Evolutionary conservation across 805 yeast species (phyloP).

Genomic region (Myxozyma monticola): DNA sequence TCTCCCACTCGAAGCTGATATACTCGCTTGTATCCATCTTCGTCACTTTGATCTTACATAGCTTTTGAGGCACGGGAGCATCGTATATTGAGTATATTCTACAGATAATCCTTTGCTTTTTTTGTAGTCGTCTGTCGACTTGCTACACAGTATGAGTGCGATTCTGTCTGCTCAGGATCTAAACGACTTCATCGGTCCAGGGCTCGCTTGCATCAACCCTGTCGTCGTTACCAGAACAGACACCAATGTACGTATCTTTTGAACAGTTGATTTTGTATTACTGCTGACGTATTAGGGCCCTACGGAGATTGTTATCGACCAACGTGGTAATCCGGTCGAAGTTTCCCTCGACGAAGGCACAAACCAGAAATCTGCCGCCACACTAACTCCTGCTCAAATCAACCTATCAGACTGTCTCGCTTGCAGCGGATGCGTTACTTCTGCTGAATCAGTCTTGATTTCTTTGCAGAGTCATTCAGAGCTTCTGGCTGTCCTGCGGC

Average conservation of each 20-base stretch:
- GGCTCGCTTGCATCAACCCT: constrained; percentile 92
- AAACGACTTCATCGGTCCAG: constrained; percentile 92
- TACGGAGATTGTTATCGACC: constrained; percentile 58
- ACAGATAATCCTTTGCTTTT: too few relatives aligned
- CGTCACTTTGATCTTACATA: too few relatives aligned
- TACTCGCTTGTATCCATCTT: too few relatives aligned
- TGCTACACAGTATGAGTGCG: constrained; percentile 64
- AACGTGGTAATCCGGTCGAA: constrained; percentile 62
- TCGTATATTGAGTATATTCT: too few relatives aligned
- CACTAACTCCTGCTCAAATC: constrained; percentile 76
- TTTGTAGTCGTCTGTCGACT: neutral
- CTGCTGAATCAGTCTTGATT: constrained; percentile 92
- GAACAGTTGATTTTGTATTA: too few relatives aligned
- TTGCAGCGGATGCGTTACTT: constrained; percentile 94
- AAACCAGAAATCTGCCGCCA: constrained; percentile 29
- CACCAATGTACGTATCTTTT: too few relatives aligned
- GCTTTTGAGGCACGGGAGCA: too few relatives aligned
- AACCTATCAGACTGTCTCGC: constrained; percentile 92
- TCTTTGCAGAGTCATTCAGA: constrained; percentile 88
- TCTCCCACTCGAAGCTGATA: too few relatives aligned
- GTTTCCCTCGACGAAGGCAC: constrained; percentile 53
- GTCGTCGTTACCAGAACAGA: constrained; percentile 48
- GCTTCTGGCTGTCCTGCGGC: constrained; percentile 44
- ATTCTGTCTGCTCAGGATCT: constrained; percentile 83
- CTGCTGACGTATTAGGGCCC: constrained; percentile 10